Evolutionary conservation across 1,284 basidiomycete genomes (phyloP), one percentile per base, ranked within the genome.

Genomic region (Pseudozyma pruni): DNA sequence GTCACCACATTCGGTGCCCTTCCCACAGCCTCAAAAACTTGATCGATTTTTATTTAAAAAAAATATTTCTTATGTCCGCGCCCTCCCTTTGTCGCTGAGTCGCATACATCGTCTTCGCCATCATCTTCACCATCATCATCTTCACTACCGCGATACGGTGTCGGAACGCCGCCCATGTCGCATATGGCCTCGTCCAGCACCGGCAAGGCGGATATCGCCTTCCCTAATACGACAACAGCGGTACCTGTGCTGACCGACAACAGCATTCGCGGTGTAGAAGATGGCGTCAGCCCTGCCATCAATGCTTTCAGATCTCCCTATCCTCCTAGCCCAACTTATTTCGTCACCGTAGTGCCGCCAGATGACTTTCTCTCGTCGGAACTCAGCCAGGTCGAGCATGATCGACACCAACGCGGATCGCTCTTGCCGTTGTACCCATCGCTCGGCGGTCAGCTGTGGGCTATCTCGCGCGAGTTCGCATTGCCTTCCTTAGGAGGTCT

Each of bases 381-480:
- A 6, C n/a, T 54, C 48, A 54, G 22, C 44, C 47, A 49, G 20
- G 20, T 37, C 13, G 55, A 57, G 41, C 59, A 45, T 23, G 53
- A 57, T 22, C 69, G 59, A 16, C 27, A 58, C 11, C 75, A 74
- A 31, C 63, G 79, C 31, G 79, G 79, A 33, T 74, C 73, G 17
- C 74, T 81, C 2, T 37, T 81, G 32, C 79, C 79, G 0, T 64
- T 81, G 34, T 80, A 80, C 45, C 79, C 79, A 0, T 79, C 79
- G 0, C 69, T 81, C 13, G 76, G 75, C 19, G 78, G 77, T 7
- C 79, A 81, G 55, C 73, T 81, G 7, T 81, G 78, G 54, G 79
- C 79, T n/a, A 76, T 81, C 47, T 68, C 79, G 4, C 70, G 79
- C 43, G 78, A 81, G 31, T 80, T 74, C n/a, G 75, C 74, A 2